phyloP scores from a whole-genome alignment of 225 moss, liverwort and hornwort species.

The Antitrichia curtipendula region DNA sequence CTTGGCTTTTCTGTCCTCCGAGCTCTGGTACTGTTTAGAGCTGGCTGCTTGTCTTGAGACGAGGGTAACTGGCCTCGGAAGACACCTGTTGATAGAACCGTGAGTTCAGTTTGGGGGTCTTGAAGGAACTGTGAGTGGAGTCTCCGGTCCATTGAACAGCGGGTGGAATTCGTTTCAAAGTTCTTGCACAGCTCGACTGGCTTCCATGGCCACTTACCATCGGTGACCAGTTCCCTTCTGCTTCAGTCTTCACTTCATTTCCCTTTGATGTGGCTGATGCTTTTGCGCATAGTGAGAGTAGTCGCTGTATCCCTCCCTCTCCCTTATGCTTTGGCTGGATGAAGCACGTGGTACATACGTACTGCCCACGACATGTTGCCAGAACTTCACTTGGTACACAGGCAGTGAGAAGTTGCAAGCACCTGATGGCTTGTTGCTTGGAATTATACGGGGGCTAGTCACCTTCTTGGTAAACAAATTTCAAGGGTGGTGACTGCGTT shows the following conservation, averaged over 20 bases:
- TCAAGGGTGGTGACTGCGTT: neutral
- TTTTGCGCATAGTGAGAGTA: neutral
- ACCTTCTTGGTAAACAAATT: neutral
- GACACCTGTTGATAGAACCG: no score
- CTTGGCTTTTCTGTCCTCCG: no score
- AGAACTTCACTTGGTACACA: neutral
- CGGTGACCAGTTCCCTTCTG: neutral
- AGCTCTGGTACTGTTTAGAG: no score
- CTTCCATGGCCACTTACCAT: neutral
- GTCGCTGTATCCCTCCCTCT: neutral
- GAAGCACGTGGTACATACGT: neutral
- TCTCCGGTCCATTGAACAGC: no score
- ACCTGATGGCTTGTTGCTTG: neutral
- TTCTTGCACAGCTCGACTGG: neutral
- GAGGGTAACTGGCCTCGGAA: neutral
- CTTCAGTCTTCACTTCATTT: neutral
- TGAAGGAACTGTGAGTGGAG: no score
- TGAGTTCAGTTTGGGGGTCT: no score
- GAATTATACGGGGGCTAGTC: neutral
- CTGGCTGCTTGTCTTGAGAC: no score
- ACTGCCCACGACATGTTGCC: neutral
- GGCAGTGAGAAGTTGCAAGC: neutral
- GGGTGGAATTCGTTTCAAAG: neutral
- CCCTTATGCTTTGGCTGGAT: neutral
- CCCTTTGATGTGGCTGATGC: neutral